These are phyloP conservation scores for Yamadazyma endophytica DNA, from an alignment of 805 yeast genomes.

Conservation along the genomic window DNA sequence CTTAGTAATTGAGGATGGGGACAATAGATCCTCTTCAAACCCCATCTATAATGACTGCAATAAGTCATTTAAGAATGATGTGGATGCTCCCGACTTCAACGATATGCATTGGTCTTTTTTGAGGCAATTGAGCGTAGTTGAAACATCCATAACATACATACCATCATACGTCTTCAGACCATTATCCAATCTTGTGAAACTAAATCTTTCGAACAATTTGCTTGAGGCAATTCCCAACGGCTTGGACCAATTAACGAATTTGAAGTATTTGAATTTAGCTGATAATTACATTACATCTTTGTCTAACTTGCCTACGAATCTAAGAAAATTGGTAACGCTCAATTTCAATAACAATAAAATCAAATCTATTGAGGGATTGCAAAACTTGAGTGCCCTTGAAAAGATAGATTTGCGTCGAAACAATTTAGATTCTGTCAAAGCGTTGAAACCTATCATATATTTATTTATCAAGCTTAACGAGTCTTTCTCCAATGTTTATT, in stretches of 20 bases:
- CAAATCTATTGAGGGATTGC: constrained; percentile 40
- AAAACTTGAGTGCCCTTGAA: constrained; percentile 38
- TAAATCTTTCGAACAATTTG: constrained; percentile 55
- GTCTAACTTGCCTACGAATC: constrained; percentile 28
- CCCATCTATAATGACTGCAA: constrained; percentile 4
- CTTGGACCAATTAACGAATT: constrained; percentile 41
- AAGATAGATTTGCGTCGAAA: constrained; percentile 54
- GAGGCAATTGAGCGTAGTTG: constrained; percentile 38
- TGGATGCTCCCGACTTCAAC: constrained; percentile 7
- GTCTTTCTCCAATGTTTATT: constrained; percentile 38
- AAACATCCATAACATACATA: constrained; percentile 34
- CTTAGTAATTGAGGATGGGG: constrained; percentile 52
- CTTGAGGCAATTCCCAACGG: constrained; percentile 51
- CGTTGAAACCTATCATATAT: constrained; percentile 32
- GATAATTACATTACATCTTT: constrained; percentile 38
- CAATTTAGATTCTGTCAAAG: constrained; percentile 27
- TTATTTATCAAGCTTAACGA: constrained; percentile 23
- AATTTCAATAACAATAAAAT: constrained; percentile 50
- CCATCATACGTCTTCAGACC: constrained; percentile 37
- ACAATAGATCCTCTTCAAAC: constrained; percentile 24
- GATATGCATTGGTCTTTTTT: constrained; percentile 38
- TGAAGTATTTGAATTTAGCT: constrained; percentile 44
- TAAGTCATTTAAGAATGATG: constrained; percentile 2
- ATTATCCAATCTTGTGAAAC: constrained; percentile 34
- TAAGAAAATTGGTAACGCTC: constrained; percentile 38